phyloP scores from a whole-genome alignment of 1,139 yeast genomes.

The Pneumocystis murina region DNA sequence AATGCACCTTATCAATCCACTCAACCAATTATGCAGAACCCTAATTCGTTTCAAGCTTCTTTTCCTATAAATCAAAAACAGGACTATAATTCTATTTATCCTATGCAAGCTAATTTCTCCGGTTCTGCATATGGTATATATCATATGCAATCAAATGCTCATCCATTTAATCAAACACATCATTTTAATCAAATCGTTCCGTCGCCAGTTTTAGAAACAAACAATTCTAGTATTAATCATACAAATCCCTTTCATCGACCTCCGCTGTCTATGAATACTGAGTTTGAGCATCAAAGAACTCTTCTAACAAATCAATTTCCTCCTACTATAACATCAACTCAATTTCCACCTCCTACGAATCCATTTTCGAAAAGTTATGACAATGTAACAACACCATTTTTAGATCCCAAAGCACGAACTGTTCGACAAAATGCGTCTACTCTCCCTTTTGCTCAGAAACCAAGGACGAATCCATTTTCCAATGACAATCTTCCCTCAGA shows the following conservation, averaged over 20 bases:
- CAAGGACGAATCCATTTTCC: background rate
- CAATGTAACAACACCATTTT: background rate
- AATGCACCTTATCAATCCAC: background rate
- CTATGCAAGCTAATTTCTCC: background rate
- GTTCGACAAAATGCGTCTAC: background rate
- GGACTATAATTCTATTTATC: background rate
- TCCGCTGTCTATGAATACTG: background rate
- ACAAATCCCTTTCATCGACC: background rate
- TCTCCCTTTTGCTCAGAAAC: background rate
- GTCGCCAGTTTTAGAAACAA: background rate
- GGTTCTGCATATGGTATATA: background rate
- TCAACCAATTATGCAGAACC: background rate
- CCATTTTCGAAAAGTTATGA: background rate
- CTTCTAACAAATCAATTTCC: background rate
- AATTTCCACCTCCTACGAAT: background rate
- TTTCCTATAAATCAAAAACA: background rate
- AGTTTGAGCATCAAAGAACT: background rate
- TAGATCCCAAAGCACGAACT: background rate
- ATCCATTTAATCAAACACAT: constrained; percentile 1
- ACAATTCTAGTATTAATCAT: background rate
- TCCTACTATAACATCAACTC: background rate
- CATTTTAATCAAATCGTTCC: background rate
- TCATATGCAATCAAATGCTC: background rate
- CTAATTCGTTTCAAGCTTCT: background rate
- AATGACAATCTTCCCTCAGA: background rate